Base-by-base conservation (phyloP, 768 basidiomycete genomes). In the Hemileccinum rubropunctum region DNA sequence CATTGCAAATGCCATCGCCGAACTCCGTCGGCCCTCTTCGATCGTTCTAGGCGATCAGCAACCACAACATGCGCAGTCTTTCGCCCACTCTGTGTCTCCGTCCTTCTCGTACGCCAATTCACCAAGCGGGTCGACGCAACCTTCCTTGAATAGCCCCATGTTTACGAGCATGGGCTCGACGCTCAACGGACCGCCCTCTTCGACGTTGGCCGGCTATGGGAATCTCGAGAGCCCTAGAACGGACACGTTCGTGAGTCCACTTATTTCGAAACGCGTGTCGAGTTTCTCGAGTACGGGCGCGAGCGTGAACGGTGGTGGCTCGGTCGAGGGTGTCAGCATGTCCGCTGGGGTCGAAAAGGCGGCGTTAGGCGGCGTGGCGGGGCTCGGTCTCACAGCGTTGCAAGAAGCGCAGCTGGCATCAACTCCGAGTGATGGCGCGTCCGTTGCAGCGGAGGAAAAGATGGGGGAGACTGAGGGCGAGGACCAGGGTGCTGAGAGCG, bases 1-100 rank as follows among this genome's bases (percentile, higher is more conserved):
- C 48, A 94, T 99, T 48, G 86, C 89, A 21, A 94, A 95, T 57
- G 92, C 92, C 21, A 97, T 99, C 58, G 72, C 80, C 5, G 95
- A 99, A 49, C 80, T 99, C 6, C 83, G 86, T 21, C 80, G 83
- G 3, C 85, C 88, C 0, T 81, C 84, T 0, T 82, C 83, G 0
- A 71, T 88, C 41, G 58, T 76, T 20, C 81, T 84, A 43, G 75
- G 78, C 0, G 78, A 81, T 32, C 71, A 71, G 13, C 71, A 65
- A 14, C 62, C 62, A 3, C 72, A 66, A 18, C 65, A 59, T 9
- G 67, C 71, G 0, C 73, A 68, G 15, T 57, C 69, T 9, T 38
- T 58, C 39, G 39, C 57, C 12, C 64, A 53, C 45, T 59, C 68
- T 5, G 48, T 54, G 18, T 61, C 70, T 6, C 68, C 65, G 13